A percentile compares a stretch with the other conserved stretches of the same genome.
phyloP scores from a whole-genome alignment of 345 rosid species.

The Kandelia obovata region DNA sequence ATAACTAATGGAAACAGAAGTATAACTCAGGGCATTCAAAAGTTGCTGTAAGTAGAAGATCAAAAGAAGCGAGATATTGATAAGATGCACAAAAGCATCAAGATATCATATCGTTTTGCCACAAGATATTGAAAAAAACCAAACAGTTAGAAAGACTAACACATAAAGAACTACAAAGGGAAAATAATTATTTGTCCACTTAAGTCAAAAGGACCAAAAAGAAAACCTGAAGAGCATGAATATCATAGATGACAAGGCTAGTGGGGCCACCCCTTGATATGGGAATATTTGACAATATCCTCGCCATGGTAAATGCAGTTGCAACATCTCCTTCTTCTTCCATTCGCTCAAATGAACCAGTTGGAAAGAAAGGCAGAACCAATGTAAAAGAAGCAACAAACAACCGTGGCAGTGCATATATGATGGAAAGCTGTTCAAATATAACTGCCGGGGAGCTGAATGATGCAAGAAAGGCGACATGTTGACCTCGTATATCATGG shows the following conservation, averaged over 20 bases:
- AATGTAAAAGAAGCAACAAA: constrained; percentile 90
- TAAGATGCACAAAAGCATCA: no score
- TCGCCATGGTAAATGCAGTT: constrained; percentile 96
- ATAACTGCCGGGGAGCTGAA: constrained; percentile 90
- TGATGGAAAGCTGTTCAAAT: constrained; percentile 95
- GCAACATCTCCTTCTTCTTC: constrained; percentile 99
- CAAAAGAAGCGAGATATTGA: no score
- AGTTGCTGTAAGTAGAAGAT: no score
- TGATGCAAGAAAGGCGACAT: constrained; percentile 92
- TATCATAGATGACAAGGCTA: constrained; percentile 89
- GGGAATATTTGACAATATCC: constrained; percentile 91
- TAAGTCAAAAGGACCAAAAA: neutral
- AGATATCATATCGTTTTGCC: no score
- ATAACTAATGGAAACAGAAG: neutral
- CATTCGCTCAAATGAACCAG: constrained; percentile 98
- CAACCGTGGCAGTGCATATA: constrained; percentile 83
- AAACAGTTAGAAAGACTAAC: neutral
- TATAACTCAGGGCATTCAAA: neutral
- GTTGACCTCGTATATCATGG: constrained; percentile 85
- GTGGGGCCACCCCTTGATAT: constrained; percentile 98
- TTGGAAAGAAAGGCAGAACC: constrained; percentile 95
- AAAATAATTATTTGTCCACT: neutral
- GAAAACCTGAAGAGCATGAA: constrained; percentile 91
- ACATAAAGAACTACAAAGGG: neutral
- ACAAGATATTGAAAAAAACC: no score